These are phyloP conservation scores for Aspergillus puulaauensis DNA, from an alignment of 2,329 filamentous ascomycete species.

Conservation along the genomic window DNA sequence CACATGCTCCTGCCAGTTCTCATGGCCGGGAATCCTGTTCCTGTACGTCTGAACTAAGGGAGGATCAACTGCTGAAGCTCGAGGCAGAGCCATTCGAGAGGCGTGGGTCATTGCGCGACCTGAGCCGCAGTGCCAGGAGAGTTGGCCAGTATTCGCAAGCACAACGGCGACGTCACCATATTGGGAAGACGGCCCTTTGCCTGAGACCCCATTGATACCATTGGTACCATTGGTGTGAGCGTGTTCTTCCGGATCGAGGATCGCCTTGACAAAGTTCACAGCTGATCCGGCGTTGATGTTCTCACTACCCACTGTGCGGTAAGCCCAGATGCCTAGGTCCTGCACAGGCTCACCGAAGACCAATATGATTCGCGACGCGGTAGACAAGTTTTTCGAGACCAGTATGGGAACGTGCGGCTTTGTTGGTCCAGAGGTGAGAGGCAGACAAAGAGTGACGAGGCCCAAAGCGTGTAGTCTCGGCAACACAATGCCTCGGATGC, in stretches of 20 bases:
- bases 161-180: slow-evolving; percentile 51
- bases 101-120: slow-evolving; percentile 59
- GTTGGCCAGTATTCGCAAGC: slow-evolving; percentile 74
- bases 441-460: slow-evolving; percentile 62
- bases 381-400: slow-evolving; percentile 55
- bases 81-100: slow-evolving; percentile 60
- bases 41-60: slow-evolving; percentile 51
- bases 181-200: background rate
- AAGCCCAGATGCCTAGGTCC: slow-evolving; percentile 73
- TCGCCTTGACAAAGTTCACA: slow-evolving; percentile 59
- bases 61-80: slow-evolving; percentile 62
- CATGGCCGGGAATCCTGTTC: slow-evolving; percentile 65
- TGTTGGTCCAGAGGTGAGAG: slow-evolving; percentile 48
- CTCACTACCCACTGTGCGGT: slow-evolving; percentile 63
- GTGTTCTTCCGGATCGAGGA: slow-evolving; percentile 28
- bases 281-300: slow-evolving; percentile 71
- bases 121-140: slow-evolving; percentile 70
- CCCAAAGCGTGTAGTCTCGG: slow-evolving; percentile 62
- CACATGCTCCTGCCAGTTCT: slow-evolving; percentile 61
- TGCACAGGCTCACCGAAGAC: slow-evolving; percentile 71
- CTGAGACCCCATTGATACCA: slow-evolving; percentile 13
- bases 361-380: slow-evolving; percentile 65
- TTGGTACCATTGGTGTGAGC: slow-evolving; percentile 6
- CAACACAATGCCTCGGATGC: slow-evolving; percentile 60
- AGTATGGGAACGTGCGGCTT: slow-evolving; percentile 70